These are phyloP conservation scores for Hyaloscypha bicolor DNA, from an alignment of 495 filamentous ascomycete genomes.

Conservation along the genomic window DNA sequence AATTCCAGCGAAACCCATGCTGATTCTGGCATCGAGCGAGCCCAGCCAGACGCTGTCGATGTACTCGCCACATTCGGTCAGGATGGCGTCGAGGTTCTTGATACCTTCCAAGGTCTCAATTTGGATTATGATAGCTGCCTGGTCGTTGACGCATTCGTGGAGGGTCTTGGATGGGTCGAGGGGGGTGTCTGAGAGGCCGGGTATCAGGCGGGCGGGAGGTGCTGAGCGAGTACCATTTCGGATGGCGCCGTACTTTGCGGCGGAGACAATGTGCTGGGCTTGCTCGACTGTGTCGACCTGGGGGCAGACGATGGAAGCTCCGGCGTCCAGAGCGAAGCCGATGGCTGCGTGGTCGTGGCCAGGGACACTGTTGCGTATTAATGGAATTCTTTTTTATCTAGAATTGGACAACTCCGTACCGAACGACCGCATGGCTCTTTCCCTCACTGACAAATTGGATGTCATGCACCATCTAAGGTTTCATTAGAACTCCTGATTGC, in stretches of 20 bases:
- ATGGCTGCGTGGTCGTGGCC: slow-evolving; percentile 50
- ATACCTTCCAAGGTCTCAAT: slow-evolving; percentile 57
- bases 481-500: background rate
- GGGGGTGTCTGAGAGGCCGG: slow-evolving; percentile 37
- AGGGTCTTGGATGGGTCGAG: slow-evolving; percentile 35
- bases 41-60: slow-evolving; percentile 51
- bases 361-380: slow-evolving; percentile 37
- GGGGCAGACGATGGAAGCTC: slow-evolving; percentile 46
- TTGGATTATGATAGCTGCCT: slow-evolving; percentile 49
- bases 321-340: slow-evolving; percentile 50
- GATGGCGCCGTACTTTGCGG: slow-evolving; percentile 43
- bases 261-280: slow-evolving; percentile 44
- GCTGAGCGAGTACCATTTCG: slow-evolving; percentile 44
- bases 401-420: slow-evolving; percentile 12
- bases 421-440: slow-evolving; percentile 43
- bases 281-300: slow-evolving; percentile 51
- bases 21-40: slow-evolving; percentile 43
- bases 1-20: slow-evolving; percentile 41
- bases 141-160: slow-evolving; percentile 43
- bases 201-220: slow-evolving; percentile 43
- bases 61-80: slow-evolving; percentile 43
- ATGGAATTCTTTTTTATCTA: background rate
- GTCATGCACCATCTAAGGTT: slow-evolving; percentile 42
- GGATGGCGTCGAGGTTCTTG: slow-evolving; percentile 54
- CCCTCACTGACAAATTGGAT: slow-evolving; percentile 44